Base-by-base conservation (phyloP, 768 basidiomycete genomes). In the Tulasnella sp. region DNA sequence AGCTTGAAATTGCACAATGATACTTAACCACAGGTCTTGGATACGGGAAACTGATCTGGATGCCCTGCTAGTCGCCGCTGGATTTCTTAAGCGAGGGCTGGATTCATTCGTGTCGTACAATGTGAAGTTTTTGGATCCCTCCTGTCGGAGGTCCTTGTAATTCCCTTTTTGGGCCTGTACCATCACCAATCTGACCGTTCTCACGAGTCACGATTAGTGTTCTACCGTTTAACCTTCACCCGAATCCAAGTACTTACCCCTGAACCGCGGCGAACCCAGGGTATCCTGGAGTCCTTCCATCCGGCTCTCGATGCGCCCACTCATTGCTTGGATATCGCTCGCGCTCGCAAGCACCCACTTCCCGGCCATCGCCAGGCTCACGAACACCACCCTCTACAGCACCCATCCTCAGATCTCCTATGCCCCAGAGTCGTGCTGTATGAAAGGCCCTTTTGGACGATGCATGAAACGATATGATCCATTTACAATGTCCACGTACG, bases 401-500 rank as follows among this genome's bases (percentile, higher is more conserved):
- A 74, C 72, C 6, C 38, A 74, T 46, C 39, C 72, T 14, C 72
- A 74, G 42, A 27, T 74, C 19, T 5, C 72, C 18, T 74, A 74
- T 74, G 38, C 72, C 27, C 72, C 72, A 9, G 72, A 36, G 62
- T 68, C 62, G 1, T 68, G 62, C 34, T 68, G 62, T 14, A 14
- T 34, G 7, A 68, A 18, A 36, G 62, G 62, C 72, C 38, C n/a
- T 74, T 21, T 74, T 18, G 73, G 39, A 42, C 3, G 12, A 27
- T 27, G 31, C n/a, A 46, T 48, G 18, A 52, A 74, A 21, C 73
- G 73, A 31, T 74, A 74, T 21, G 73, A 74, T 74, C 73, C 73
- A 5, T 74, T 27, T 9, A 46, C 38, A 6, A 40, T 74, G 38
- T 24, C 44, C n/a, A 74, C 73, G 8, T 74, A 74, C 27, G 44